phyloP scores from a whole-genome alignment of 1,284 basidiomycete species.

The Afroboletus lepidellus region DNA sequence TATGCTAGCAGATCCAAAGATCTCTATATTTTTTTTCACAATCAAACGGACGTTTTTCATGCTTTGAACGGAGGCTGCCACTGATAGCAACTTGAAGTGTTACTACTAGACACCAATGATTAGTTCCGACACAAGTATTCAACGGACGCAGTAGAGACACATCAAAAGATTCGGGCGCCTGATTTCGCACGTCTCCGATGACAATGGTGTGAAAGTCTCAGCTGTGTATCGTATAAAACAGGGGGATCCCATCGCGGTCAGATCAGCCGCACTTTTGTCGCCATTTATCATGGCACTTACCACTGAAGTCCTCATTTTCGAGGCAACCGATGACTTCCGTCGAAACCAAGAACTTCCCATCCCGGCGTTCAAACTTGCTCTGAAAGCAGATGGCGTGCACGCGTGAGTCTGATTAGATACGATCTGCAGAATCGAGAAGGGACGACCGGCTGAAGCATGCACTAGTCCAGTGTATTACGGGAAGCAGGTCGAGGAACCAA shows the following conservation, averaged over 20 bases:
- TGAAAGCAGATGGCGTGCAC: slow-evolving; percentile 10
- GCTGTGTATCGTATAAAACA: neutral
- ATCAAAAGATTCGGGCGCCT: too few relatives aligned
- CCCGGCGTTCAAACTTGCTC: slow-evolving; percentile 10
- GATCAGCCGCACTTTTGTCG: neutral
- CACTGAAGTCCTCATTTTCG: slow-evolving; percentile 27
- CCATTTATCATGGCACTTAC: slow-evolving; percentile 2
- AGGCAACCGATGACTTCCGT: slow-evolving; percentile 11
- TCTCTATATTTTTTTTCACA: too few relatives aligned
- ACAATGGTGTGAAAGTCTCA: neutral
- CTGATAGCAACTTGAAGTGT: too few relatives aligned
- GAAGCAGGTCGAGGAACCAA: slow-evolving; percentile 17
- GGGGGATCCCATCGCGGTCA: neutral
- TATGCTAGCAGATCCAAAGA: too few relatives aligned
- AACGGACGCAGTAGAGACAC: too few relatives aligned
- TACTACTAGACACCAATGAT: too few relatives aligned
- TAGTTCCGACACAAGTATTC: too few relatives aligned
- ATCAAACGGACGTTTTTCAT: too few relatives aligned
- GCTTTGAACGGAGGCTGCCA: too few relatives aligned
- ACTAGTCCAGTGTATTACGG: slow-evolving; percentile 27
- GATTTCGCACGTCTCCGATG: neutral
- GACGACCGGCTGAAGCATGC: neutral
- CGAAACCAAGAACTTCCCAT: slow-evolving; percentile 2
- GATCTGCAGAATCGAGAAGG: neutral
- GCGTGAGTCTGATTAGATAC: slow-evolving; percentile 15